phyloP scores from a whole-genome alignment of 2,329 filamentous ascomycete species.

The Diaporthe capsici region DNA sequence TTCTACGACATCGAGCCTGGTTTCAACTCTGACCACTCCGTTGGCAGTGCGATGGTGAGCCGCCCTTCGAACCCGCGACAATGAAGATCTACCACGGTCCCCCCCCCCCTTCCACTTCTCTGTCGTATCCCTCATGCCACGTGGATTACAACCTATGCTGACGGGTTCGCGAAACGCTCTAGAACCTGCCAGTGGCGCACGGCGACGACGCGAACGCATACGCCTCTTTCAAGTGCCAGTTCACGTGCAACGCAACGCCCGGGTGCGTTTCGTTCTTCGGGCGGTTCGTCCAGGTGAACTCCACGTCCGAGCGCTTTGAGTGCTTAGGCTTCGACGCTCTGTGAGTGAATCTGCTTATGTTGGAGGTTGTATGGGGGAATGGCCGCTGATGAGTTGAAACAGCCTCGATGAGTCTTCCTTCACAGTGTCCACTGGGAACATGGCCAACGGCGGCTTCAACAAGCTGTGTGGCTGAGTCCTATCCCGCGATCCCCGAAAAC shows the following conservation, averaged over 20 bases:
- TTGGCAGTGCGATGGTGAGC: conserved; percentile 40
- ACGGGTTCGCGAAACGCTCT: background rate
- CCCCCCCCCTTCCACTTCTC: background rate
- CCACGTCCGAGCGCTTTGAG: conserved; percentile 37
- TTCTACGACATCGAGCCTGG: conserved; percentile 38
- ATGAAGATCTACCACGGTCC: background rate
- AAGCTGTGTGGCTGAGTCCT: conserved; percentile 43
- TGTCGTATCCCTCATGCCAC: background rate
- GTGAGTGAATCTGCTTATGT: conserved; percentile 28
- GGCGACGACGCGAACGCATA: conserved; percentile 44
- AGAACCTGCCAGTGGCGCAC: conserved; percentile 41
- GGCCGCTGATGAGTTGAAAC: background rate
- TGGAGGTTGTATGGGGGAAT: background rate
- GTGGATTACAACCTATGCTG: background rate
- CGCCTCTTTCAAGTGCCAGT: conserved; percentile 51
- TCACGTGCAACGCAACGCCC: conserved; percentile 46
- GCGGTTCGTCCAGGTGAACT: conserved; percentile 44
- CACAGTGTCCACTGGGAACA: conserved; percentile 41
- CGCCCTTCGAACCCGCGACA: background rate
- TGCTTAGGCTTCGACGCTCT: conserved; percentile 40
- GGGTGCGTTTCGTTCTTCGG: conserved; percentile 48
- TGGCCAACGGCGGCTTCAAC: conserved; percentile 47
- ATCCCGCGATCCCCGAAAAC: background rate
- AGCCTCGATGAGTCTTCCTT: conserved; percentile 46
- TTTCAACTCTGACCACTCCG: conserved; percentile 29